Evolutionary conservation across 768 basidiomycete genomes (phyloP), one percentile per base, ranked within the genome.

Genomic region (Roridomyces roridus): DNA sequence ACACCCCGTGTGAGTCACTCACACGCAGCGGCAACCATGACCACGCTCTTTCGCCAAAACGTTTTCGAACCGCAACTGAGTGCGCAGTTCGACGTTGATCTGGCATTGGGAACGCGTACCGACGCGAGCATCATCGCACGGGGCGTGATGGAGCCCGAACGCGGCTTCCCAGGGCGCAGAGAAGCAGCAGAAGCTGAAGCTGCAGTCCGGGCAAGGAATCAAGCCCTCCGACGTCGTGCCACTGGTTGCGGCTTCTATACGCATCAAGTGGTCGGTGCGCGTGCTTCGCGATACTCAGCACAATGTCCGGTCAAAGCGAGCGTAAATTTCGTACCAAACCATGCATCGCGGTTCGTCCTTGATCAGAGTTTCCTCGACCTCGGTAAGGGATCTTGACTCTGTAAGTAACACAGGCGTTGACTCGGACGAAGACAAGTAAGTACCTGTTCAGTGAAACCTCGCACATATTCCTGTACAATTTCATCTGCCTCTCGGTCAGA

Each of bases 341-440:
- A 67, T 63, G 42, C 68, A 69, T 31, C 64, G 59, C 4, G 68
- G 66, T 34, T 69, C 68, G 50, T 51, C 67, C n/a, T 57, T 54
- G 6, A 68, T 17, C 8, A 67, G 34, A 25, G 64, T 67, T 3
- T 52, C 34, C 34, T 68, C 67, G 3, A 28, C 17, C 1, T 39
- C 17, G 14, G 28, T 48, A 17, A 39, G 21, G 20, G 35, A 36
- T 17, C 57, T 53, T 15, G n/a, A 4, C 1, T n/a, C n/a, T n/a
- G n/a, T n/a, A n/a, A n/a, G n/a, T n/a, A n/a, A 31, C 18, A n/a
- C n/a, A n/a, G 28, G 23, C 5, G 25, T 2, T 28, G 12, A n/a
- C 34, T 12, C 18, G 11, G 12, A 10, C 34, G n/a, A n/a, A n/a
- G n/a, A n/a, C n/a, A n/a, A n/a, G n/a, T n/a, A 10, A 4, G 23